phyloP scores from a whole-genome alignment of 2,329 filamentous ascomycete species.

The Periconia macrospinosa region DNA sequence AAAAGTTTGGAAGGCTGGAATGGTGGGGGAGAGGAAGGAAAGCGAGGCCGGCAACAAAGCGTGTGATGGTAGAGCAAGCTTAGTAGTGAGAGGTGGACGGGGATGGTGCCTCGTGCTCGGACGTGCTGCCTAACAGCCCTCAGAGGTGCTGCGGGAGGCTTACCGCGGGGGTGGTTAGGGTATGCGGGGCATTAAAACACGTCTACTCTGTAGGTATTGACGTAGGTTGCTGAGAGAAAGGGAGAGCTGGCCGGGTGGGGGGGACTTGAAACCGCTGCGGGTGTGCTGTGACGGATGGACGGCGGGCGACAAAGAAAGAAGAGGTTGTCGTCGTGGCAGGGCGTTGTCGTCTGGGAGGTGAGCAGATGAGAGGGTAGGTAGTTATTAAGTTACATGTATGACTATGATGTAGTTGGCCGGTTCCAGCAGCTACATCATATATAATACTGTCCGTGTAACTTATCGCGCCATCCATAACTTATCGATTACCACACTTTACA shows the following conservation, averaged over 20 bases:
- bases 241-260: background rate
- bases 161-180: constrained; percentile 18
- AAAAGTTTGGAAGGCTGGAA: background rate
- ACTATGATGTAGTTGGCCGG: too few species aligned
- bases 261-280: too few species aligned
- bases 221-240: background rate
- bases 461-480: too few species aligned
- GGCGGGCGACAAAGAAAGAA: background rate
- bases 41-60: constrained; percentile 1
- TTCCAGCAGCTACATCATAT: too few species aligned
- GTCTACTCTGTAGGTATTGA: too few species aligned
- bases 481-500: too few species aligned
- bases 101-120: background rate
- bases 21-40: background rate
- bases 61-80: constrained; percentile 2
- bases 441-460: too few species aligned
- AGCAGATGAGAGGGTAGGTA: too few species aligned
- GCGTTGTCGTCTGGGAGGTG: background rate
- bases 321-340: background rate
- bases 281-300: background rate
- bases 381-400: background rate
- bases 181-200: constrained; percentile 7
- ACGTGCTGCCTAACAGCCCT: constrained; percentile 23
- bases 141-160: constrained; percentile 17
- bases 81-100: constrained; percentile 1